phyloP scores from a whole-genome alignment of 2,329 filamentous ascomycete genomes.

The Rugonectria rugulosa region DNA sequence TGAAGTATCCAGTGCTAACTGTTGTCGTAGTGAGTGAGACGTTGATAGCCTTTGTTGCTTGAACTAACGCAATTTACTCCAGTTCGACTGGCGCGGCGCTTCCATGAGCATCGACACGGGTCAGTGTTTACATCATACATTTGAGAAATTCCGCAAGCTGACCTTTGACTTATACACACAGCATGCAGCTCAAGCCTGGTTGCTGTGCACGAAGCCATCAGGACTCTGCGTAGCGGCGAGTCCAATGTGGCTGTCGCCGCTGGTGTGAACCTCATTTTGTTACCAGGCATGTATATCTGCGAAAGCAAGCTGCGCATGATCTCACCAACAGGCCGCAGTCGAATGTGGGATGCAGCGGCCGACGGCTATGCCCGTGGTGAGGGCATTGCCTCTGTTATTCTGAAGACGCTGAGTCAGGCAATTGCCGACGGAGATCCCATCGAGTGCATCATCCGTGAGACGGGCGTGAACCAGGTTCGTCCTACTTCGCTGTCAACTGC shows the following conservation, averaged over 20 bases:
- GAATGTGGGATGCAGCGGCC: slow-evolving; percentile 14
- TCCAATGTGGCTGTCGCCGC: neutral
- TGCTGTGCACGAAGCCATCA: slow-evolving; percentile 52
- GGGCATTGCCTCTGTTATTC: slow-evolving; percentile 17
- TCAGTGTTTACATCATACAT: no score
- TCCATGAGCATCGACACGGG: slow-evolving; percentile 58
- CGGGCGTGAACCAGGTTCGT: slow-evolving; percentile 13
- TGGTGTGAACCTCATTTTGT: neutral
- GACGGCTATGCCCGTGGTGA: slow-evolving; percentile 29
- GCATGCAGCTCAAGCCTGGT: slow-evolving; percentile 58
- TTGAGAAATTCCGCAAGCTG: no score
- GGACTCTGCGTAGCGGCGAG: neutral
- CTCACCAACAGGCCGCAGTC: slow-evolving; percentile 14
- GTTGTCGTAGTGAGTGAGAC: no score
- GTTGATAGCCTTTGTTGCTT: no score
- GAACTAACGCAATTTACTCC: no score
- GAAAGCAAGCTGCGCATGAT: neutral
- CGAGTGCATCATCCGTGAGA: slow-evolving; percentile 9
- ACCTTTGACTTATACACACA: no score
- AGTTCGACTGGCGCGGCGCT: slow-evolving; percentile 59
- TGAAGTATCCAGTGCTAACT: no score
- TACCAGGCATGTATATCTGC: neutral
- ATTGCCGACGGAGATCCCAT: slow-evolving; percentile 13
- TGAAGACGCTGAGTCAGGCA: slow-evolving; percentile 19
- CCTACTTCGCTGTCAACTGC: no score